Percentiles rank a stretch among this genome's conserved stretches.
Evolutionary conservation across 164 flowering plant genomes (phyloP).

Genomic region (Paratinospora sagittata): DNA sequence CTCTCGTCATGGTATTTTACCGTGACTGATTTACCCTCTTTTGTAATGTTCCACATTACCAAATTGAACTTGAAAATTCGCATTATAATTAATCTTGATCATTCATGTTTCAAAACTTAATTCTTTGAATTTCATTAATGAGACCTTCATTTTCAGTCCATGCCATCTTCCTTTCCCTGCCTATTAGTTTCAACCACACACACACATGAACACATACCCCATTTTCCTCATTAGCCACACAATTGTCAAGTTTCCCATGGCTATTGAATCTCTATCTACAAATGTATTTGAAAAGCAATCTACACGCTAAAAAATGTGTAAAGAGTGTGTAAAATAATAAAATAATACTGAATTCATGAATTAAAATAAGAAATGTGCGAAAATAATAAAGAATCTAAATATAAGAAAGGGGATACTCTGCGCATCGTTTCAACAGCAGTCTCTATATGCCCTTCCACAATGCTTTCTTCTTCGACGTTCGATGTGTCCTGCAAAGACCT

Average conservation of each 20-base stretch:
- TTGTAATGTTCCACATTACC: no score
- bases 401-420: constrained; percentile 44
- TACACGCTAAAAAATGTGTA: neutral
- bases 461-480: constrained; percentile 37
- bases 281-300: neutral
- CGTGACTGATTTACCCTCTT: no score
- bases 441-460: constrained; percentile 47
- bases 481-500: constrained; percentile 40
- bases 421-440: constrained; percentile 58
- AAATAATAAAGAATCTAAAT: neutral
- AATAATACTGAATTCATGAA: neutral
- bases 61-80: neutral
- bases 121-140: no score
- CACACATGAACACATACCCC: neutral
- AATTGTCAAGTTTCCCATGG: neutral
- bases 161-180: no score
- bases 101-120: no score
- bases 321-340: no score
- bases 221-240: neutral
- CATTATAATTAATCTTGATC: no score
- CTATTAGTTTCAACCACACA: neutral
- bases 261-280: neutral
- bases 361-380: neutral
- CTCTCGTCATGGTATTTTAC: no score
- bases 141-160: no score